Conservation (phyloP, 2,329 filamentous ascomycete genomes). For the Phialophora chinensis region DNA sequence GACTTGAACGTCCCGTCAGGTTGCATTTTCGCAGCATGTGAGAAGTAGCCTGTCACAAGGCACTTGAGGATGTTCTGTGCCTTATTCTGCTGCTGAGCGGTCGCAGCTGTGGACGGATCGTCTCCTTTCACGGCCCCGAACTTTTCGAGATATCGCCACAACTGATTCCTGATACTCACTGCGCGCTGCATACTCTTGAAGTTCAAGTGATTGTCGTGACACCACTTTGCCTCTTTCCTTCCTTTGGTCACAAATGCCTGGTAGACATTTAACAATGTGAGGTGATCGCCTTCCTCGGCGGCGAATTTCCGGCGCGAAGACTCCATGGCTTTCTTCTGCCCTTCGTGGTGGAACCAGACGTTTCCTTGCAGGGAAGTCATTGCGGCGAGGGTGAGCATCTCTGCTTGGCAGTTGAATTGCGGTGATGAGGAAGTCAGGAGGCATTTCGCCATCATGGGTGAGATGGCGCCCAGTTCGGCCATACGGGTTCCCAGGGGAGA, state of each 20-base stretch:
- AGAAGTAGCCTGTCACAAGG: conserved; percentile 88
- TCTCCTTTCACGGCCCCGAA: conserved; percentile 72
- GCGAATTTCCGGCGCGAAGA: conserved; percentile 80
- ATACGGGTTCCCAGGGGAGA: conserved; percentile 85
- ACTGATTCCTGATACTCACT: conserved; percentile 82
- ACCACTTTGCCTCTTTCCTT: conserved; percentile 83
- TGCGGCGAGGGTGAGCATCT: conserved; percentile 88
- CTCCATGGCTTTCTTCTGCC: conserved; percentile 76
- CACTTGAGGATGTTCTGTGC: conserved; percentile 81
- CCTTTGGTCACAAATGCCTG: conserved; percentile 84
- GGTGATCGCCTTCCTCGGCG: conserved; percentile 89
- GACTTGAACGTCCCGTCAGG: conserved; percentile 87
- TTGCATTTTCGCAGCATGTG: conserved; percentile 92
- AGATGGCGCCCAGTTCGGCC: conserved; percentile 83
- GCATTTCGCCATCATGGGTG: conserved; percentile 94
- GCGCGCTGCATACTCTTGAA: conserved; percentile 82
- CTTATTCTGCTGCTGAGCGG: conserved; percentile 55
- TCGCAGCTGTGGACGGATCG: conserved; percentile 55
- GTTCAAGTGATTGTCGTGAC: conserved; percentile 83
- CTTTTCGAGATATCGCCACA: conserved; percentile 84
- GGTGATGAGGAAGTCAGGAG: conserved; percentile 69
- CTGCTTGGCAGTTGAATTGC: conserved; percentile 77
- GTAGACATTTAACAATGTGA: conserved; percentile 93
- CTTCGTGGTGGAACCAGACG: conserved; percentile 81
- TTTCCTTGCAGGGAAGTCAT: conserved; percentile 88